Base-by-base conservation (phyloP, 208 protist genomes). In the Crithidia bombi region DNA sequence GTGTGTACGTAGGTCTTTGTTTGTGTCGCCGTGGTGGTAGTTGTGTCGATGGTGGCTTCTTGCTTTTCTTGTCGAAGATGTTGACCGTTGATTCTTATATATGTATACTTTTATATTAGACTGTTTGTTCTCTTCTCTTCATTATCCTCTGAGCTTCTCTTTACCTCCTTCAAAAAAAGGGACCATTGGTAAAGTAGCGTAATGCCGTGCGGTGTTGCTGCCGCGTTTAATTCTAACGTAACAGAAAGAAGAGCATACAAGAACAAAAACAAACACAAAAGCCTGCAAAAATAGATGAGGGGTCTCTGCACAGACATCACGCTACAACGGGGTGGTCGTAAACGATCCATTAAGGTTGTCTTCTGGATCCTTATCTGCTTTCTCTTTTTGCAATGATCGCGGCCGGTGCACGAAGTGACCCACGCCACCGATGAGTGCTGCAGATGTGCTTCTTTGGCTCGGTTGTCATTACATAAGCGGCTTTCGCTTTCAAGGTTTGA, bases 171-270 rank as follows among this genome's bases (percentile, higher is more conserved):
- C 26, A 3, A 11, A 64, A 2, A 25, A 7, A 41, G n/a, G 14
- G 10, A 43, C 12, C 23, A 28, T 28, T 6, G 23, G 23, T 51
- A n/a, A 38, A 49, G 10, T 3, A 35, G 26, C 57, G 35, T 51
- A 51, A 51, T 38, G 38, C 43, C 38, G 43, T 23, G 57, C 41
- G 41, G 25, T 64, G 30, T 51, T 64, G 57, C 57, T 64, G 57
- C 43, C 57, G 28, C 35, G 15, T 38, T 64, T 21, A 64, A 36
- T 17, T n/a, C 4, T 51, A 64, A 64, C 14, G 15, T 64, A 64
- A 51, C 38, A 35, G 33, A 19, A 14, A 46, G 32, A 35, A 49
- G 4, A 63, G 49, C 33, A n/a, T 30, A 50, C 19, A 28, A 63
- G 32, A 32, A 36, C 12, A 46, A 63, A 50, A 5, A 63, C 9